Percentiles rank a stretch among this genome's conserved stretches.
Evolutionary conservation across 208 protist species (phyloP).

Genomic region (Angomonas deanei): DNA sequence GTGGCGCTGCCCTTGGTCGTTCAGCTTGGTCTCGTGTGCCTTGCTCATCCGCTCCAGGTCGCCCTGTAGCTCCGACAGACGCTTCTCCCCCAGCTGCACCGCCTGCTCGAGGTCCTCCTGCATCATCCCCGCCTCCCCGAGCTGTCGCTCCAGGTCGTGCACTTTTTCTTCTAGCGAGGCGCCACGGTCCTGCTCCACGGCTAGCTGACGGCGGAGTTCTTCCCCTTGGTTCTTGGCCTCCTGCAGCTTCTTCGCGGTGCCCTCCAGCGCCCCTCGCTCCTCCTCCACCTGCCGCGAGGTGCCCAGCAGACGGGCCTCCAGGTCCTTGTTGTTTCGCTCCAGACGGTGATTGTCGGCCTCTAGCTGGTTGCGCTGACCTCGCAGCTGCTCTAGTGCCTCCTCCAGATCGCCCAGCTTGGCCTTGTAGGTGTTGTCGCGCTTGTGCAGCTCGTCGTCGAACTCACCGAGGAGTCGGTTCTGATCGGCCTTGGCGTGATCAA

Average conservation of each 20-base stretch:
- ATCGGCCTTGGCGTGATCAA: constrained; percentile 26
- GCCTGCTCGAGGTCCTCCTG: constrained; percentile 38
- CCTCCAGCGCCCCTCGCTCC: constrained; percentile 45
- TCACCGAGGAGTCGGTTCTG: constrained; percentile 21
- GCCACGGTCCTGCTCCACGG: constrained; percentile 31
- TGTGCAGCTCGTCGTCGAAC: constrained; percentile 14
- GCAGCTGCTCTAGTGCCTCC: constrained; percentile 18
- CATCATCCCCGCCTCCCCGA: constrained; percentile 28
- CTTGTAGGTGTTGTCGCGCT: constrained; percentile 7
- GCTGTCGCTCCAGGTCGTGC: constrained; percentile 28
- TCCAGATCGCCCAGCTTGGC: constrained; percentile 19
- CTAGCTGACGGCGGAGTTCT: constrained; percentile 30
- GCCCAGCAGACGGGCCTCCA: constrained; percentile 37
- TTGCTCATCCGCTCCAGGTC: constrained; percentile 28
- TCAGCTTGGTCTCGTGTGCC: constrained; percentile 36
- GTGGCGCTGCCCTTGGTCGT: constrained; percentile 43
- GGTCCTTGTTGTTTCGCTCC: constrained; percentile 33
- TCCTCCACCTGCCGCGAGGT: constrained; percentile 38
- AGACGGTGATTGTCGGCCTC: constrained; percentile 39
- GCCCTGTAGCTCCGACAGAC: constrained; percentile 29
- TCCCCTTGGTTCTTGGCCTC: constrained; percentile 37
- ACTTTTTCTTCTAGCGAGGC: constrained; percentile 30
- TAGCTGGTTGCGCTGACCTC: constrained; percentile 28
- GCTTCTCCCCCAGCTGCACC: constrained; percentile 28
- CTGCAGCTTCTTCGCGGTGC: constrained; percentile 23